Conservation (phyloP, 2,329 filamentous ascomycete species). For the Davidsoniella australis region DNA sequence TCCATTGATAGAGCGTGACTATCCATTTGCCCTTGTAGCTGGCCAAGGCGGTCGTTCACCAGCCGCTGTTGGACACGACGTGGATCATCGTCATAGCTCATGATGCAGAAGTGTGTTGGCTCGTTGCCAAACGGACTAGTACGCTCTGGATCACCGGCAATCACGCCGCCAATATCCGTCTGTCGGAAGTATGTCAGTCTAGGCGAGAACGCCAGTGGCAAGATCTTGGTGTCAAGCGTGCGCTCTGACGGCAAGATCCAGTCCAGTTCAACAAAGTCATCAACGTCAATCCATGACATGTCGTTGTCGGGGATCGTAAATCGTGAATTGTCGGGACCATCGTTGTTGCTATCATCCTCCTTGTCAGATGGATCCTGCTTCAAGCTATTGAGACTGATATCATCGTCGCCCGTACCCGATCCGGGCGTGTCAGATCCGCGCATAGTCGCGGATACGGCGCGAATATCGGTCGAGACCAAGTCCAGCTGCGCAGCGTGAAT, state of each 20-base stretch:
- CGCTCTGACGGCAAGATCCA: slow-evolving; percentile 85
- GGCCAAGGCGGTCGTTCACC: slow-evolving; percentile 62
- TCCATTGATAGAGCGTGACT: slow-evolving; percentile 56
- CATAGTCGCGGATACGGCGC: slow-evolving; percentile 83
- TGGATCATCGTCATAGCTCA: slow-evolving; percentile 81
- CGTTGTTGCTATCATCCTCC: slow-evolving; percentile 26
- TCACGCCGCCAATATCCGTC: slow-evolving; percentile 73
- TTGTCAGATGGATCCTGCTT: slow-evolving; percentile 18
- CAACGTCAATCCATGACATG: slow-evolving; percentile 96
- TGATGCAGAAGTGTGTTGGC: slow-evolving; percentile 85
- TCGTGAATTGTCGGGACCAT: slow-evolving; percentile 57
- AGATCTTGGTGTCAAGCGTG: slow-evolving; percentile 83
- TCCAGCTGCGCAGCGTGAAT: slow-evolving; percentile 92
- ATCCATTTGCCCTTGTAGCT: slow-evolving; percentile 61
- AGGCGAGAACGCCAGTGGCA: slow-evolving; percentile 84
- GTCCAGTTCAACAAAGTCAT: slow-evolving; percentile 94
- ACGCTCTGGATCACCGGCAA: slow-evolving; percentile 62
- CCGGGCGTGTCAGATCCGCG: slow-evolving; percentile 44
- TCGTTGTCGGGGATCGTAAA: slow-evolving; percentile 95
- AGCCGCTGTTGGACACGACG: slow-evolving; percentile 74
- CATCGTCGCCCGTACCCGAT: slow-evolving; percentile 2
- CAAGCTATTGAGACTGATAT: neutral
- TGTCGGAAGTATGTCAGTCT: slow-evolving; percentile 94
- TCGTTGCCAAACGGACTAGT: slow-evolving; percentile 87
- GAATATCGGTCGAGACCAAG: slow-evolving; percentile 76